Conservation (phyloP, 1,284 basidiomycete species). For the Papiliotrema laurentii region DNA sequence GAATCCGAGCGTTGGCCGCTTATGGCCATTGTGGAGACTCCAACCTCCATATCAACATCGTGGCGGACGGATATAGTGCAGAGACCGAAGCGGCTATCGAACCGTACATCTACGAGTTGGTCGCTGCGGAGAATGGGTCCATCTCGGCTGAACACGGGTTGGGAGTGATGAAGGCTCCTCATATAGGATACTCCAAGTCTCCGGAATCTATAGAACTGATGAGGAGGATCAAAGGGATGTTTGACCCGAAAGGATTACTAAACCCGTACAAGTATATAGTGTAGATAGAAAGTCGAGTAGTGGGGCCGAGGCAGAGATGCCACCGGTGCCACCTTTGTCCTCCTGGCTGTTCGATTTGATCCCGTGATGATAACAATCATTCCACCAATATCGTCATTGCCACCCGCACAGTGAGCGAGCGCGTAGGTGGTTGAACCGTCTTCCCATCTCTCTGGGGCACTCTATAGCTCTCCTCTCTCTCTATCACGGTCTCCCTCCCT, state of each 20-base stretch:
- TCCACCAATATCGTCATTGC: too few species aligned
- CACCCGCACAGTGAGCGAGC: too few species aligned
- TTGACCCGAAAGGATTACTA: slow-evolving; percentile 88
- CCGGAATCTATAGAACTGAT: slow-evolving; percentile 76
- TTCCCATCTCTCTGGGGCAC: too few species aligned
- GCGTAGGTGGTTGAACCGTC: too few species aligned
- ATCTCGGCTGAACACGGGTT: slow-evolving; percentile 97
- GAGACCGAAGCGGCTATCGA: slow-evolving; percentile 85
- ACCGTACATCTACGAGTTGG: slow-evolving; percentile 93
- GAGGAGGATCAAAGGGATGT: slow-evolving; percentile 83
- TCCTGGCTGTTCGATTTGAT: too few species aligned
- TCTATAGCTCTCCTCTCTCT: too few species aligned
- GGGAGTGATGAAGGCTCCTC: slow-evolving; percentile 85
- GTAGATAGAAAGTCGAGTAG: slow-evolving; percentile 10
- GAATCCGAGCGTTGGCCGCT: slow-evolving; percentile 77
- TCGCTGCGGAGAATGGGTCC: slow-evolving; percentile 65
- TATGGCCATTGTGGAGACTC: slow-evolving; percentile 98
- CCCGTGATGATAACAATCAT: neutral
- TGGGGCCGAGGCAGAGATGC: too few species aligned
- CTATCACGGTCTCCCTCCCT: too few species aligned
- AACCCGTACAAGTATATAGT: slow-evolving; percentile 52
- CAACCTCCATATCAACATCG: slow-evolving; percentile 91
- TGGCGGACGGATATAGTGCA: slow-evolving; percentile 75
- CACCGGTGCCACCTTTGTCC: too few species aligned
- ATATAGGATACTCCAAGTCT: slow-evolving; percentile 83